Evolutionary conservation across 441 rosid species (phyloP).

Genomic region (Jatropha podagrica): DNA sequence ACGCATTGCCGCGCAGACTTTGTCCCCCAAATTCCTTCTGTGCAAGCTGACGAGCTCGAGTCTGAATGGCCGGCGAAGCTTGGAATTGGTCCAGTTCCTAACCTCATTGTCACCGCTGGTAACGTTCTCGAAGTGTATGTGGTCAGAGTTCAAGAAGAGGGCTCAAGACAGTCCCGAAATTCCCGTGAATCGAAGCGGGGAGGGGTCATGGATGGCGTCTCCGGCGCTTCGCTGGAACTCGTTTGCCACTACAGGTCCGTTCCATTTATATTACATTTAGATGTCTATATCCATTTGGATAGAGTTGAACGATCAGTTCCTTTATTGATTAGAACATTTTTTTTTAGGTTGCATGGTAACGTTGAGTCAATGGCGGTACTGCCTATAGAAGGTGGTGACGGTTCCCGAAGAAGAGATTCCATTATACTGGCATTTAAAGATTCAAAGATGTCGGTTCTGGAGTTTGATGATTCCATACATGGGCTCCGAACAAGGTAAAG

Average conservation of each 20-base stretch:
- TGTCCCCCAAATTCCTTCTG: conserved; percentile 50
- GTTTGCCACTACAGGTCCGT: conserved; percentile 83
- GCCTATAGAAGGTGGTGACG: conserved; percentile 64
- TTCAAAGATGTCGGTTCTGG: conserved; percentile 82
- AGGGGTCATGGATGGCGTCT: conserved; percentile 76
- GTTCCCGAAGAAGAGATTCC: conserved; percentile 79
- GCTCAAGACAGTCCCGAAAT: conserved; percentile 44
- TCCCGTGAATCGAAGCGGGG: conserved; percentile 61
- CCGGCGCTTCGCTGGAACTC: conserved; percentile 90
- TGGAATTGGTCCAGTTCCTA: conserved; percentile 71
- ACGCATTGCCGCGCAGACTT: conserved; percentile 72
- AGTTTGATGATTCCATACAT: conserved; percentile 92
- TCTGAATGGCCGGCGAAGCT: conserved; percentile 60
- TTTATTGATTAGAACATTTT: not conserved
- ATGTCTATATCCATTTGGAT: not conserved
- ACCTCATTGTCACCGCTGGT: conserved; percentile 73
- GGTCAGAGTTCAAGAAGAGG: conserved; percentile 82
- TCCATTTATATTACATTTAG: not conserved
- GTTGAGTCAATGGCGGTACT: conserved; percentile 83
- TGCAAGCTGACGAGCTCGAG: conserved; percentile 66
- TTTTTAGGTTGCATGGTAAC: conserved; percentile 81
- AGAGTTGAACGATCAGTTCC: not conserved
- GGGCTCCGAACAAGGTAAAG: conserved; percentile 74
- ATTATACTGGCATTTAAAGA: conserved; percentile 77
- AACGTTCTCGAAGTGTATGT: conserved; percentile 83